Base-by-base conservation (phyloP, 2,329 filamentous ascomycete species). In the Phyllosticta citribraziliensis region DNA sequence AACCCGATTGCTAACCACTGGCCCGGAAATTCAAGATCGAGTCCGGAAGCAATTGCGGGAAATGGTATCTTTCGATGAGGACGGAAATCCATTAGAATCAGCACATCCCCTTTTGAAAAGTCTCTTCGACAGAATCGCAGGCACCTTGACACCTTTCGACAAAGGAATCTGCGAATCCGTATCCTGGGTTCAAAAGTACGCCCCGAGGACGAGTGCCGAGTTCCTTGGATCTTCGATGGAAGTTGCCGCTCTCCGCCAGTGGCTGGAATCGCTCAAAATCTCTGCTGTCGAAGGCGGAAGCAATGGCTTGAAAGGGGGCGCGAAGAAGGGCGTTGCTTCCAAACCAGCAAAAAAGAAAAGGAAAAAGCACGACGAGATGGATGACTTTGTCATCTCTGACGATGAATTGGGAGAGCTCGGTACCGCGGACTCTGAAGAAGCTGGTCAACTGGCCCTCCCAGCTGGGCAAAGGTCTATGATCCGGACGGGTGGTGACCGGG, bases 111-210 rank as follows among this genome's bases (percentile, higher is more conserved):
- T 84, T 19, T 72, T 94, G 55, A 67, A 72, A 12, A 77, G 79
- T 2, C 76, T 91, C 1, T 89, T 86, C 67, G 71, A 78, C 2
- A 78, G 80, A 0, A 79, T 97, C 33, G 74, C 79, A 53, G 79
- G 78, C 1, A 79, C 79, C 0, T 78, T 92, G 12, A 92, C 89
- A 4, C 86, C 92, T 0, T 97, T 92, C 68, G 94, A 99, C 70
- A 82, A 77, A 64, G 88, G 86, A 9, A 82, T 81, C 56, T 96
- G 88, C 66, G 93, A 97, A 69, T 79, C 78, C 1, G 75, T 81
- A 27, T 75, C 84, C 9, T 99, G 94, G 94, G 73, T 80, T 1
- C 87, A 93, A 51, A 97, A 97, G 69, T 96, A 97, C 74, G 84
- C 88, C 0, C 94, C 94, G 0, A 75, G 73, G 25, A 78, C 75